Conservation (phyloP, 169 alveolate genomes). For the Cryptosporidium felis region DNA sequence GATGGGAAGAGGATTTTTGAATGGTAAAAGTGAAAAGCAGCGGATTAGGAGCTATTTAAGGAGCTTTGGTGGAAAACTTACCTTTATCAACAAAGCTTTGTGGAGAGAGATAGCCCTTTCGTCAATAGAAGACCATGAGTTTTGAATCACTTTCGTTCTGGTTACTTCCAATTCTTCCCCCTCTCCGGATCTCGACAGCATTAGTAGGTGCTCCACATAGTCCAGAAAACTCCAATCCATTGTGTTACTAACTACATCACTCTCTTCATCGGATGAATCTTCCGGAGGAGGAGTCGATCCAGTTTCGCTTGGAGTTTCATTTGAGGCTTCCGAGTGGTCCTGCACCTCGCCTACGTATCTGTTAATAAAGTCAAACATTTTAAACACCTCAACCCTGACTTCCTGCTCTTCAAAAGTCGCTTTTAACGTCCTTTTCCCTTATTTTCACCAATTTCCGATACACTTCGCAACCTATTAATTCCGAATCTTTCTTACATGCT, state of each 20-base stretch:
- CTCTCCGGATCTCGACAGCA: conserved; percentile 49
- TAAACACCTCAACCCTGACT: neutral
- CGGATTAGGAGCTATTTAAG: too few relatives aligned
- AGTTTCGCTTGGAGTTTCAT: conserved; percentile 28
- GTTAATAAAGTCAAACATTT: conserved; percentile 54
- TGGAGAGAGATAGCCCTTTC: conserved; percentile 40
- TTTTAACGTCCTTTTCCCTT: too few relatives aligned
- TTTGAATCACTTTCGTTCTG: conserved; percentile 35
- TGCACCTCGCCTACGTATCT: conserved; percentile 24
- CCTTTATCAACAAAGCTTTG: conserved; percentile 40
- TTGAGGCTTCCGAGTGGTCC: neutral
- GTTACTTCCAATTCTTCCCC: conserved; percentile 29
- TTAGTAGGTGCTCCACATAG: conserved; percentile 53
- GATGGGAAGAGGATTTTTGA: too few relatives aligned
- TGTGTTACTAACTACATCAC: conserved; percentile 49
- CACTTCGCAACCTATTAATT: too few relatives aligned
- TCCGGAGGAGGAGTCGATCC: conserved; percentile 42
- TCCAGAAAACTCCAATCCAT: conserved; percentile 67
- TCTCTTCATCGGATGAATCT: conserved; percentile 41
- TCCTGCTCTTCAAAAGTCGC: neutral
- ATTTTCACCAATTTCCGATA: too few relatives aligned
- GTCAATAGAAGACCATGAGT: conserved; percentile 50
- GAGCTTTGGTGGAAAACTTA: too few relatives aligned
- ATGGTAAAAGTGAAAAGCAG: too few relatives aligned
- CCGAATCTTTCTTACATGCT: too few relatives aligned